These are phyloP conservation scores for Coprinopsis cinerea DNA, from an alignment of 768 basidiomycete species.

Conservation along the genomic window DNA sequence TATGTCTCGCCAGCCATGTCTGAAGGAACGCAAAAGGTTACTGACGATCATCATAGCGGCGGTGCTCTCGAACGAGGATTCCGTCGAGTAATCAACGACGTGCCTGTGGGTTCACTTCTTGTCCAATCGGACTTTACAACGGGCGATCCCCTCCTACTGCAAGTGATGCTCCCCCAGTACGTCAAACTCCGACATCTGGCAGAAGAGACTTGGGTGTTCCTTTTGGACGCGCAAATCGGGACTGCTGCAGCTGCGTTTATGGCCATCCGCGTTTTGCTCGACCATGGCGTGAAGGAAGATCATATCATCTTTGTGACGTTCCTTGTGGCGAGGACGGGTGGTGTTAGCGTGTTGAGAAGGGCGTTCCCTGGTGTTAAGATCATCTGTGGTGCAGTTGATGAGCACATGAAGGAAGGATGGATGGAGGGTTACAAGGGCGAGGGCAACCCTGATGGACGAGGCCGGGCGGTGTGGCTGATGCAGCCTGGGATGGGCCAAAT, in stretches of 20 bases:
- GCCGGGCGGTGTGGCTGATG: conserved; percentile 74
- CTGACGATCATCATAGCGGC: conserved; percentile 46
- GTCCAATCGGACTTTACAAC: conserved; percentile 82
- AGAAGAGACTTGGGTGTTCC: conserved; percentile 69
- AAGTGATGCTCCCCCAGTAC: conserved; percentile 70
- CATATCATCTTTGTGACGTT: conserved; percentile 89
- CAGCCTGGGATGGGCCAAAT: conserved; percentile 89
- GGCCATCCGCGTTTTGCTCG: conserved; percentile 89
- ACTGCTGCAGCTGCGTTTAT: conserved; percentile 92
- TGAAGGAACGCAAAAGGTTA: neutral
- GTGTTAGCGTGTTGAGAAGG: conserved; percentile 65
- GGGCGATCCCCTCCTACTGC: conserved; percentile 85
- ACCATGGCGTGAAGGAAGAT: conserved; percentile 83
- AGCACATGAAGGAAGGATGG: conserved; percentile 71
- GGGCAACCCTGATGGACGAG: conserved; percentile 40
- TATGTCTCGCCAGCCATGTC: conserved; percentile 30
- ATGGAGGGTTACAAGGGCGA: conserved; percentile 50
- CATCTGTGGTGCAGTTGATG: conserved; percentile 80
- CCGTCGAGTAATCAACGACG: conserved; percentile 80
- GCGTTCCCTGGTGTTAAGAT: conserved; percentile 86
- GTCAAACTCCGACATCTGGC: conserved; percentile 65
- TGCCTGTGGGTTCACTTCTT: conserved; percentile 81
- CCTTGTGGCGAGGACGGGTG: conserved; percentile 78
- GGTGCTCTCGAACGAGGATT: conserved; percentile 90
- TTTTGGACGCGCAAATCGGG: conserved; percentile 90